A percentile compares a stretch with the other conserved stretches of the same genome.
phyloP scores from a whole-genome alignment of 495 filamentous ascomycete species.

The Haplographium delicatum region DNA sequence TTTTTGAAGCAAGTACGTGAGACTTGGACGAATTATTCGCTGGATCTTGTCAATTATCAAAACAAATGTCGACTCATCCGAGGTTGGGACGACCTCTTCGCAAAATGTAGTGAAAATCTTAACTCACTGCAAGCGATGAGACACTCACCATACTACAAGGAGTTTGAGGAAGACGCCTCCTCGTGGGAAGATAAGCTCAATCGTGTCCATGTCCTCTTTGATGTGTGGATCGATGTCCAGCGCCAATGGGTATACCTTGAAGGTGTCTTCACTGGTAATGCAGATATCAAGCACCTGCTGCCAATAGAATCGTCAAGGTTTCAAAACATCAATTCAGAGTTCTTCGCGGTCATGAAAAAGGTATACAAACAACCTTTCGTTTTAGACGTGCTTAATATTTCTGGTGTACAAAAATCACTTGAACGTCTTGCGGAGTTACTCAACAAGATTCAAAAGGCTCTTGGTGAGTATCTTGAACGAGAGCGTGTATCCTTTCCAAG shows the following conservation, averaged over 20 bases:
- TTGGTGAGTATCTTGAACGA: constrained; percentile 96
- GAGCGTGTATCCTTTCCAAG: constrained; percentile 95
- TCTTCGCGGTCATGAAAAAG: constrained; percentile 96
- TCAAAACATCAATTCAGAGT: constrained; percentile 98
- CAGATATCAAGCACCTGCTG: constrained; percentile 96
- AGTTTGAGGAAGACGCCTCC: constrained; percentile 95
- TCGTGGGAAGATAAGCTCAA: constrained; percentile 98
- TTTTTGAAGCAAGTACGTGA: constrained; percentile 96
- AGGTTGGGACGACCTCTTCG: constrained; percentile 97
- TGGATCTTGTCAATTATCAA: constrained; percentile 95
- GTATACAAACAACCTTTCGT: constrained; percentile 93
- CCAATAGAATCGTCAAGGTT: constrained; percentile 94
- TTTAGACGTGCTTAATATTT: constrained; percentile 90
- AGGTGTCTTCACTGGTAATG: constrained; percentile 96
- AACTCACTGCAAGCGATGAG: constrained; percentile 98
- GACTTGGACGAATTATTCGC: constrained; percentile 88
- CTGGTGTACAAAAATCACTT: constrained; percentile 89
- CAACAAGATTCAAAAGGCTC: constrained; percentile 98
- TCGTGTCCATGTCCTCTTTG: constrained; percentile 92
- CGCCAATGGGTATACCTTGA: constrained; percentile 99
- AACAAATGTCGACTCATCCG: constrained; percentile 95
- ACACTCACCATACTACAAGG: constrained; percentile 97
- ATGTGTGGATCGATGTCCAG: constrained; percentile 99
- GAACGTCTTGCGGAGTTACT: constrained; percentile 91
- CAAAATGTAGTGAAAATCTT: constrained; percentile 95